A percentile compares a stretch with the other conserved stretches of the same genome.
phyloP scores from a whole-genome alignment of 768 basidiomycete genomes.

The Austroboletus eburneus region DNA sequence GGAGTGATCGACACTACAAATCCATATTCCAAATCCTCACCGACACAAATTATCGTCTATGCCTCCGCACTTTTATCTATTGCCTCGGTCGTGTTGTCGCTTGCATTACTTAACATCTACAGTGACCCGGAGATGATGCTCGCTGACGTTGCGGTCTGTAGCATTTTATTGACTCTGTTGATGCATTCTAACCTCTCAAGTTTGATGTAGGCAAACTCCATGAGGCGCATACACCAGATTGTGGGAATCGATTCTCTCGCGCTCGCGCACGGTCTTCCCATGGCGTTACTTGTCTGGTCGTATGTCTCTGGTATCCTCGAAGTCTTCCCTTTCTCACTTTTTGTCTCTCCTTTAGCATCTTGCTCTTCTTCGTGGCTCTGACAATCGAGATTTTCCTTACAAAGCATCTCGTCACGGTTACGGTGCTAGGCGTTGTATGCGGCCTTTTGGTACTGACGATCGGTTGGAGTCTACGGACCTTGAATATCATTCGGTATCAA shows the following conservation, averaged over 20 bases:
- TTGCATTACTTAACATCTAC: constrained; percentile 9
- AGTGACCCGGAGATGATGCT: constrained; percentile 3
- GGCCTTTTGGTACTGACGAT: neutral
- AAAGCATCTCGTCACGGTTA: neutral
- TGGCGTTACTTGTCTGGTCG: constrained; percentile 14
- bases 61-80: constrained; percentile 8
- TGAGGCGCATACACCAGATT: constrained; percentile 2
- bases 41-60: constrained; percentile 11
- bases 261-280: constrained; percentile 14
- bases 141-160: constrained; percentile 7
- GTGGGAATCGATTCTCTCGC: constrained; percentile 8
- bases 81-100: constrained; percentile 13
- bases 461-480: neutral
- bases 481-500: neutral
- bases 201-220: neutral
- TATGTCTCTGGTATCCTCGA: constrained; percentile 1
- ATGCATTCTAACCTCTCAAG: neutral
- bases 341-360: neutral
- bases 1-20: neutral
- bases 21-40: neutral
- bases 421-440: constrained; percentile 5
- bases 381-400: constrained; percentile 6
- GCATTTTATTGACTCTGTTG: neutral
- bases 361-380: constrained; percentile 7
- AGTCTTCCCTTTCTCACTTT: neutral